Conservation (phyloP, 2,329 filamentous ascomycete species). For the Aspergillus intermedius region DNA sequence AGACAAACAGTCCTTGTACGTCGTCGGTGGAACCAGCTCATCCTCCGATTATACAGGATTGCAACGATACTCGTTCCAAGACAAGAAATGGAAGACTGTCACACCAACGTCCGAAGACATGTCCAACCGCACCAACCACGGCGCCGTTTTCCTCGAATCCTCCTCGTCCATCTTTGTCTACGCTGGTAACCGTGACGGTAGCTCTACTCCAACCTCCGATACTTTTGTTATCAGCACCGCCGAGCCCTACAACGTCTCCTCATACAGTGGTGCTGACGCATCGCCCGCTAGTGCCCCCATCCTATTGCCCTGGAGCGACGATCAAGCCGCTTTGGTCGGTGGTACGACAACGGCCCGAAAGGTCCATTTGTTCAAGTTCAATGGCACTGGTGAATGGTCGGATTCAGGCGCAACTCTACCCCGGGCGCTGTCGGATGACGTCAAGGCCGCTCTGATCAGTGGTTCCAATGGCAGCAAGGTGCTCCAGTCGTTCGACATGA, state of each 20-base stretch:
- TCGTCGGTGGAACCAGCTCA: constrained; percentile 68
- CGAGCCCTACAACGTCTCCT: constrained; percentile 57
- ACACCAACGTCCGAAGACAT: constrained; percentile 47
- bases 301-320: constrained; percentile 66
- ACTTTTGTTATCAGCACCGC: constrained; percentile 68
- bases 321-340: constrained; percentile 67
- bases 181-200: constrained; percentile 63
- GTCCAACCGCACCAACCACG: constrained; percentile 67
- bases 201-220: constrained; percentile 55
- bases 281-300: constrained; percentile 63
- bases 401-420: constrained; percentile 60
- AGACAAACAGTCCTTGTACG: constrained; percentile 60
- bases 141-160: constrained; percentile 64
- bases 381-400: constrained; percentile 53
- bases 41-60: constrained; percentile 61
- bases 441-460: constrained; percentile 60
- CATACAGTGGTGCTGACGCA: constrained; percentile 51
- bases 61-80: constrained; percentile 58
- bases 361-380: constrained; percentile 65
- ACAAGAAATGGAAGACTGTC: constrained; percentile 55
- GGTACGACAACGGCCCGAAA: constrained; percentile 57
- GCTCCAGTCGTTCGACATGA: constrained; percentile 71
- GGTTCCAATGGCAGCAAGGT: constrained; percentile 72
- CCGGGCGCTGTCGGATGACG: constrained; percentile 52
- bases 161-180: constrained; percentile 72